These are phyloP conservation scores for Teratosphaeriaceae sp. DNA, from an alignment of 2,329 filamentous ascomycete species.

Conservation along the genomic window DNA sequence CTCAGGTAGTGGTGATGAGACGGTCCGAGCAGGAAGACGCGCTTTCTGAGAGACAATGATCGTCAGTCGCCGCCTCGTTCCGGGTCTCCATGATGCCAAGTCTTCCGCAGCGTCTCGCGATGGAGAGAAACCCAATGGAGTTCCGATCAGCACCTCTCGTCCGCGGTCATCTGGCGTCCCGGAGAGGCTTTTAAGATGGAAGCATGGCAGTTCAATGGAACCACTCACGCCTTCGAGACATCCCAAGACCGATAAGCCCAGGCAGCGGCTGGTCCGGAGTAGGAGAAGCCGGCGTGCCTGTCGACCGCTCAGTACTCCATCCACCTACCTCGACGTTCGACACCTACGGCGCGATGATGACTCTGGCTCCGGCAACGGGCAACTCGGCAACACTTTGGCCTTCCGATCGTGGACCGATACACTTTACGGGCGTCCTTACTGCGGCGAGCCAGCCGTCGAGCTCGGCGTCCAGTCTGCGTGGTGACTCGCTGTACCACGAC, in stretches of 20 bases:
- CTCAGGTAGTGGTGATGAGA: conserved; percentile 81
- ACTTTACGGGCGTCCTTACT: conserved; percentile 61
- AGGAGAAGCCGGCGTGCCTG: conserved; percentile 89
- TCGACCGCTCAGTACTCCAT: conserved; percentile 10
- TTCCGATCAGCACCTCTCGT: no score
- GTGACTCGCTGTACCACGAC: conserved; percentile 72
- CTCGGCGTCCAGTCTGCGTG: conserved; percentile 54
- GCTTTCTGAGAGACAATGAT: conserved; percentile 50
- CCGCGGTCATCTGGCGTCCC: no score
- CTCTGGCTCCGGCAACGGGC: conserved; percentile 67
- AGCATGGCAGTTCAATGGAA: neutral
- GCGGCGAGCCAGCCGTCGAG: conserved; percentile 68
- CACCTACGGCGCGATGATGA: conserved; percentile 83
- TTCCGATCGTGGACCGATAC: conserved; percentile 43
- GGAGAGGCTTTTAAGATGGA: no score
- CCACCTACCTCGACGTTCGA: neutral
- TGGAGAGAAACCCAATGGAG: no score
- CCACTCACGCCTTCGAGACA: conserved; percentile 60
- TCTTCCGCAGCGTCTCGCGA: no score
- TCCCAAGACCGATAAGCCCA: conserved; percentile 92
- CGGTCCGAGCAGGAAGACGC: conserved; percentile 86
- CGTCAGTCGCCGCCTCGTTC: no score
- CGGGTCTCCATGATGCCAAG: no score
- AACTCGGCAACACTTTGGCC: conserved; percentile 39
- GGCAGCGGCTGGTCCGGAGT: conserved; percentile 85